phyloP scores from a whole-genome alignment of 108 stramenopile species.

The Skeletonema marinoi region DNA sequence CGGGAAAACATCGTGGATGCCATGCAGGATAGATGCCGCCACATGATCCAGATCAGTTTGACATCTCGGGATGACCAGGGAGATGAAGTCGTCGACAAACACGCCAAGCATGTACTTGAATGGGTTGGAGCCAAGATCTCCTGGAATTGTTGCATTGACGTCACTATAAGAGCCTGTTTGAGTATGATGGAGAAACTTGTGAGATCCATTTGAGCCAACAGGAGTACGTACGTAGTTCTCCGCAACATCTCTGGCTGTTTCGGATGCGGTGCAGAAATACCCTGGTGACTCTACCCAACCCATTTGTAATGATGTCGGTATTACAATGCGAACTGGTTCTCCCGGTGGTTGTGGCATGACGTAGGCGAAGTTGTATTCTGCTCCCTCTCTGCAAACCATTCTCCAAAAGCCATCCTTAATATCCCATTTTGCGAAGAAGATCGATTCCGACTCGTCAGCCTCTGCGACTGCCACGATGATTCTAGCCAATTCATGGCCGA shows the following conservation, averaged over 20 bases:
- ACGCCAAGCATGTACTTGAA: too few species aligned
- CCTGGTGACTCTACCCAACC: conserved; percentile 51
- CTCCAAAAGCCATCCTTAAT: conserved; percentile 40
- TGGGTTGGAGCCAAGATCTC: too few species aligned
- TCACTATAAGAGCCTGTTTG: background rate
- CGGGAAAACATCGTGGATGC: conserved; percentile 23
- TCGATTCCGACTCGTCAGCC: background rate
- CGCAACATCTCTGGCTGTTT: conserved; percentile 41
- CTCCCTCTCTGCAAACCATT: conserved; percentile 10
- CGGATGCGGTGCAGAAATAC: conserved; percentile 43
- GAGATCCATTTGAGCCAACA: background rate
- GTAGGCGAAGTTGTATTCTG: conserved; percentile 39
- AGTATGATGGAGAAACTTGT: background rate
- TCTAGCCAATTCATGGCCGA: background rate
- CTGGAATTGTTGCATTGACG: too few species aligned
- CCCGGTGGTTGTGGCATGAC: conserved; percentile 14
- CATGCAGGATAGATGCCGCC: conserved; percentile 3
- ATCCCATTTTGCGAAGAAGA: conserved; percentile 29
- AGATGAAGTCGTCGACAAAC: conserved; percentile 38
- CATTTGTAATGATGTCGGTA: conserved; percentile 49
- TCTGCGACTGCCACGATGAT: conserved; percentile 16
- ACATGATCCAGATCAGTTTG: conserved; percentile 6
- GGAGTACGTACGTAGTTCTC: conserved; percentile 1
- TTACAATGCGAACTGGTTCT: conserved; percentile 8
- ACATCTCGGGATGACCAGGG: conserved; percentile 1